Conservation (phyloP, 2,329 filamentous ascomycete genomes). For the Fusarium kyushuense region DNA sequence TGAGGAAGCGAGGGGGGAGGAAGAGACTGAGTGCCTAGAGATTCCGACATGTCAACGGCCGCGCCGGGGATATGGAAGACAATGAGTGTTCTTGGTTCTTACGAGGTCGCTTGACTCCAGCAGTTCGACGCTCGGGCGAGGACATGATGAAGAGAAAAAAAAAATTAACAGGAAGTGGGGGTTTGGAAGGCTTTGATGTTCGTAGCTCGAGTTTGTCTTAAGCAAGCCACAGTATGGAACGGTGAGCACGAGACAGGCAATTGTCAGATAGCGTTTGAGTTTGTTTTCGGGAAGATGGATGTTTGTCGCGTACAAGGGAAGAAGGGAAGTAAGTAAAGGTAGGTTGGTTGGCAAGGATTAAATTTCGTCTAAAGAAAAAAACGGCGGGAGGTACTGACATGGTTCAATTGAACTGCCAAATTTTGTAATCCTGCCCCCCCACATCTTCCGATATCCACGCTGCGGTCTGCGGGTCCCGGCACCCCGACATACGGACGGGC, state of each 20-base stretch:
- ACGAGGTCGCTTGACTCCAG: constrained; percentile 60
- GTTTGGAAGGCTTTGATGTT: constrained; percentile 20
- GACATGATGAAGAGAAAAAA: constrained; percentile 50
- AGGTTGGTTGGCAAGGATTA: constrained; percentile 3
- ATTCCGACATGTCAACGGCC: constrained; percentile 35
- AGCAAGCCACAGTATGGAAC: constrained; percentile 22
- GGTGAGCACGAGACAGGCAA: constrained; percentile 3
- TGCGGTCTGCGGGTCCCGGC: constrained; percentile 31
- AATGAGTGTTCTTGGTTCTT: constrained; percentile 42
- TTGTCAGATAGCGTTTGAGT: background rate
- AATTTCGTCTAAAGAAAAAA: constrained; percentile 25
- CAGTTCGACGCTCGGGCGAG: constrained; percentile 55
- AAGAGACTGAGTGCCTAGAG: constrained; percentile 88
- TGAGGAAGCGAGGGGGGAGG: constrained; percentile 91
- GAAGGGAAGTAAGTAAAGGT: background rate
- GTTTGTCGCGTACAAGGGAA: constrained; percentile 17
- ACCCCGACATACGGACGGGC: constrained; percentile 20
- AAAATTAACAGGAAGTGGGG: constrained; percentile 19
- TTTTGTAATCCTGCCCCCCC: constrained; percentile 29
- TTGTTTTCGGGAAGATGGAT: background rate
- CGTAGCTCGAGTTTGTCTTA: constrained; percentile 16
- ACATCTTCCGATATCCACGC: constrained; percentile 23
- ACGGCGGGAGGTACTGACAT: constrained; percentile 7
- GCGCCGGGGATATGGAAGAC: constrained; percentile 5
- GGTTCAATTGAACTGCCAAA: constrained; percentile 19